phyloP scores from a whole-genome alignment of 2,329 filamentous ascomycete species.

The Chalaropsis ovoidea region DNA sequence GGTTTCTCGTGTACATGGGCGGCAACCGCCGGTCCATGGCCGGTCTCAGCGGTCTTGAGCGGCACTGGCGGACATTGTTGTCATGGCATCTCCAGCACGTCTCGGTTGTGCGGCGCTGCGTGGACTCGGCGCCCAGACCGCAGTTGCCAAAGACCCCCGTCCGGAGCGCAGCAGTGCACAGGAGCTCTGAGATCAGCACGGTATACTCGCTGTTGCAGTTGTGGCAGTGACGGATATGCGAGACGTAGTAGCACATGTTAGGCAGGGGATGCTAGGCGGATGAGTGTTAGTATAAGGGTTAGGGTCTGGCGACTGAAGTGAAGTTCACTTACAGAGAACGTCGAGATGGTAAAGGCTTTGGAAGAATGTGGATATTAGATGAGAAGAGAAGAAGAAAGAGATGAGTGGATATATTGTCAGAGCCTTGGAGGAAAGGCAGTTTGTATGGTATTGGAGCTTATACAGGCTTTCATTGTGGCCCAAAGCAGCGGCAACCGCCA shows the following conservation, averaged over 20 bases:
- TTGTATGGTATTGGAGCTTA: neutral
- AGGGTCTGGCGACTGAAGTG: conserved; percentile 32
- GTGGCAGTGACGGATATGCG: conserved; percentile 33
- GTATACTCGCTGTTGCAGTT: conserved; percentile 33
- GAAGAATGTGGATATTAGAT: neutral
- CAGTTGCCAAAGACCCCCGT: conserved; percentile 34
- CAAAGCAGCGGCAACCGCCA: neutral
- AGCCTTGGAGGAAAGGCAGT: too few species aligned
- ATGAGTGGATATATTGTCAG: too few species aligned
- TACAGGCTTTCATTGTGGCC: neutral
- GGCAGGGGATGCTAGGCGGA: conserved; percentile 25
- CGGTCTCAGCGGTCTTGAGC: conserved; percentile 21
- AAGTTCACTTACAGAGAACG: neutral
- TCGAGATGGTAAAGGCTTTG: neutral
- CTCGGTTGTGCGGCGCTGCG: conserved; percentile 30
- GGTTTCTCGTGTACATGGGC: conserved; percentile 15
- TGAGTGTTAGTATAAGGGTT: conserved; percentile 1
- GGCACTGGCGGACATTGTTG: conserved; percentile 20
- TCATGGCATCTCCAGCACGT: conserved; percentile 33
- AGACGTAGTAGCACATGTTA: conserved; percentile 35
- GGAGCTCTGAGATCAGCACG: conserved; percentile 34
- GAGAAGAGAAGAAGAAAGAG: neutral
- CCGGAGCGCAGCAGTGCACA: conserved; percentile 30
- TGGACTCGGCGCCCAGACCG: conserved; percentile 31
- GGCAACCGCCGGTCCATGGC: conserved; percentile 21